Base-by-base conservation (phyloP, 208 protist genomes). In the Leptomonas pyrrhocoris region DNA sequence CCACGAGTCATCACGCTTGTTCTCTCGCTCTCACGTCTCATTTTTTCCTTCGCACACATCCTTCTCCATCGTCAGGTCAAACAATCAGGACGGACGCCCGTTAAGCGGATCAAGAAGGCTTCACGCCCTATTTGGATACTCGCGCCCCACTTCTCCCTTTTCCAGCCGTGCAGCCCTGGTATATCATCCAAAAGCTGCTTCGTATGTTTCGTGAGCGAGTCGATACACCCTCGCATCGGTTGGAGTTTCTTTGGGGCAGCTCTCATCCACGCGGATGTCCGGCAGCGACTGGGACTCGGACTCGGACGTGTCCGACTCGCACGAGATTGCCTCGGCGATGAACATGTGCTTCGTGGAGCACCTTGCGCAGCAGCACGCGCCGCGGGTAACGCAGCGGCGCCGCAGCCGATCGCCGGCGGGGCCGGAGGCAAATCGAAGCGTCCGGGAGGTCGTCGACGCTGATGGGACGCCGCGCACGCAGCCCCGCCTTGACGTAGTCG, bases 381-480 rank as follows among this genome's bases (percentile, higher is more conserved):
- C 72, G 23, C 72, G 50, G 11, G 64, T 61, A 21, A 77, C 56
- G n/a, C 43, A 63, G 53, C 69, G 53, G 13, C 50, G 69, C 38
- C 51, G 31, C 36, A 19, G 48, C 45, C 67, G 48, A 45, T 65
- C n/a, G 34, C 67, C 28, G 21, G n/a, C 40, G 5, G 28, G 16
- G 9, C 25, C 64, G 31, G 19, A 40, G 25, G 46, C 36, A 1
- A 11, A n/a, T 27, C 23, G 27, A 12, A 36, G 28, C 40, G 50
- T 27, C 21, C 53, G 30, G 1, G 30, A 23, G 6, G 36, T 36
- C 2, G 30, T 48, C 12, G 36, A 19, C 21, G 50, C 4, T 23
- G 46, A 12, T 53, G 56, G 7, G 25, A 25, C 40, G 27, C 45
- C 73, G 28, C 59, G 51, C 36, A 71, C 64, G 28, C 27, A 53